Evolutionary conservation across 495 filamentous ascomycete genomes (phyloP), one percentile per base, ranked within the genome.

Genomic region (Cryomyces minteri): DNA sequence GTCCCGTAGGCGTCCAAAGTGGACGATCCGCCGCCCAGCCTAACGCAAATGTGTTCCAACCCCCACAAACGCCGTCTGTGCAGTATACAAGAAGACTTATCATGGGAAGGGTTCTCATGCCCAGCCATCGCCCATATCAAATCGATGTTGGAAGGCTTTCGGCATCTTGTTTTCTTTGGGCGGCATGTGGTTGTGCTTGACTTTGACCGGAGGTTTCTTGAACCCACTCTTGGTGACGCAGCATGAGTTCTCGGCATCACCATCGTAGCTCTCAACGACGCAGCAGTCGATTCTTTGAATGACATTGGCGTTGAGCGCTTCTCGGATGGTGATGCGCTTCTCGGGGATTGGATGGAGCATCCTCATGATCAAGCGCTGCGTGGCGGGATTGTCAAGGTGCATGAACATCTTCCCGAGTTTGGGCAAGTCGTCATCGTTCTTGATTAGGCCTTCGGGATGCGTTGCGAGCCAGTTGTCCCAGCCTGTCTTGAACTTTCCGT

Each of bases 301-400:
- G 69, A 70, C 81, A 32, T 72, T 62, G 51, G 76, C 72, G 42
- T 66, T 68, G 43, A 82, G 54, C 9, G 74, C 75, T 0, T 77
- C 70, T 25, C 67, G 59, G 41, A 84, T 78, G 29, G 73, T 67
- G 45, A 78, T 71, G 18, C 83, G 77, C 56, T 70, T 72, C 18
- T 62, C 62, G 7, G 82, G 81, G 51, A 80, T 62, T 1, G 82
- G 80, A 57, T 87, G 73, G 41, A 86, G 66, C 82, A 88, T 86
- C 52, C 70, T 72, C n/a, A 84, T 62, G 4, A 88, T 58, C 4
- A 88, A 58, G 4, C 73, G 69, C 44, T 72, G 71, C 39, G 82
- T 62, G 7, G 67, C 66, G 4, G 67, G 65, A 37, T 70, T 68
- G 33, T 57, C 56, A 32, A 77, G 66, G 39, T 66, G 57, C 30